Conservation (phyloP, 495 filamentous ascomycete genomes). For the Evernia prunastri region DNA sequence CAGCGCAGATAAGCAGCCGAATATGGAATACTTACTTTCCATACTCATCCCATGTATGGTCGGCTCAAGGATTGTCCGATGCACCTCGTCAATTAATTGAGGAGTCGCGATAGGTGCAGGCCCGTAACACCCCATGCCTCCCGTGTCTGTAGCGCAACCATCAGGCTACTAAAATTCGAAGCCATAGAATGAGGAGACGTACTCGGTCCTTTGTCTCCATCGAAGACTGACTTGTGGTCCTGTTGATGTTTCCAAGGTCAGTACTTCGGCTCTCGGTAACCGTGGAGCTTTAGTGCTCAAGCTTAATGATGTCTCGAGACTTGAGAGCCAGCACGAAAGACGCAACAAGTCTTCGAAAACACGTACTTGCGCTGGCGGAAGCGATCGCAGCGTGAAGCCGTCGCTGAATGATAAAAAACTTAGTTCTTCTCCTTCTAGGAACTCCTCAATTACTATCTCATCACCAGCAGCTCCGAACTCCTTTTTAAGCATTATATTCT, state of each 20-base stretch:
- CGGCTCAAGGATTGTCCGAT: constrained; percentile 77
- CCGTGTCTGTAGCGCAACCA: too few relatives aligned
- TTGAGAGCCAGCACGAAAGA: too few relatives aligned
- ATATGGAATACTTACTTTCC: constrained; percentile 60
- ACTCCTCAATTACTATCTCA: constrained; percentile 96
- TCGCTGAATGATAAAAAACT: constrained; percentile 88
- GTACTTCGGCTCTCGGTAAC: too few relatives aligned
- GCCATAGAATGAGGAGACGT: too few relatives aligned
- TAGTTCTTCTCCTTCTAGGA: constrained; percentile 83
- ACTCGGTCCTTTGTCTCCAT: constrained; percentile 87
- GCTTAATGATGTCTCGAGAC: too few relatives aligned
- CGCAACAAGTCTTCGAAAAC: too few relatives aligned
- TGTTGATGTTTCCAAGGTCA: too few relatives aligned
- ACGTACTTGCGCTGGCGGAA: constrained; percentile 89
- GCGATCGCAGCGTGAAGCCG: constrained; percentile 72
- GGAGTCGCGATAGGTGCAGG: constrained; percentile 77
- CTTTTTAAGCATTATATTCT: constrained; percentile 82
- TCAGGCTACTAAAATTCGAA: too few relatives aligned
- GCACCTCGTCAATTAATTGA: constrained; percentile 66
- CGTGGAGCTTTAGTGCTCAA: too few relatives aligned
- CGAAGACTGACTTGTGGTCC: constrained; percentile 91
- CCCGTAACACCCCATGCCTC: constrained; percentile 97
- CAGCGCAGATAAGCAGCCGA: too few relatives aligned
- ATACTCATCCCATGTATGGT: constrained; percentile 87
- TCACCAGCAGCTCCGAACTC: constrained; percentile 83